Evolutionary conservation across 1,284 basidiomycete genomes (phyloP), one percentile per base, ranked within the genome.

Genomic region (Ganoderma multipileum): DNA sequence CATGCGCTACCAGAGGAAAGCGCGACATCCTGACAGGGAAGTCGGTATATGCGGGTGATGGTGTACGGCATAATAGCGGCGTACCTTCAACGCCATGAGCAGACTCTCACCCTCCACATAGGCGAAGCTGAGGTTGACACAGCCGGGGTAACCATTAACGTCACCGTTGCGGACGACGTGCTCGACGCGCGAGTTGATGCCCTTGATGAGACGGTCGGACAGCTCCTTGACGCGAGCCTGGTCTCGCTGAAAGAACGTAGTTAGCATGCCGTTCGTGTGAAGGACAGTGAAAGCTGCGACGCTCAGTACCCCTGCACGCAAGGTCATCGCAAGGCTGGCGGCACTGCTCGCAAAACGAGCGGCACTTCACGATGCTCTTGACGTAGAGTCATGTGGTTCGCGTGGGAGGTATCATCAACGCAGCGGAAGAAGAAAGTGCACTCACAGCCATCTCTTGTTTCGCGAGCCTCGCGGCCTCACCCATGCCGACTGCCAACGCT

Each of bases 81-180:
- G 81, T 76, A 98, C 97, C 88, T 99, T 99, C 75, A 99, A 83
- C 23, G 98, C 97, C 98, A 99, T 99, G 72, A 99, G 83, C 71
- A 99, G 87, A 78, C 95, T 97, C 83, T 99, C 97, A 38, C 97
- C 97, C 79, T 99, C 97, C 57, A 99, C 96, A 79, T 98, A 99
- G 14, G 97, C 90, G 80, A 99, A 99, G 70, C 94, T 96, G 55
- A 99, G 85, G 82, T 99, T 99, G 77, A 98, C 89, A 80, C 97
- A 99, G 52, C 95, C 95, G 8, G 95, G 90, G 81, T 95, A 97
- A 20, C 96, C 97, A 67, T 90, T 85, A 0, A 85, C 81, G 79
- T 99, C 97, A 33, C 98, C 98, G 79, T 99, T 99, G 65, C 97
- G 90, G 59, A 98, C 90, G 68, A 99, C 95, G 76, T 95, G 91